A percentile compares a stretch with the other conserved stretches of the same genome.
Evolutionary conservation across 2,329 filamentous ascomycete genomes (phyloP).

Genomic region (Apiospora marii): DNA sequence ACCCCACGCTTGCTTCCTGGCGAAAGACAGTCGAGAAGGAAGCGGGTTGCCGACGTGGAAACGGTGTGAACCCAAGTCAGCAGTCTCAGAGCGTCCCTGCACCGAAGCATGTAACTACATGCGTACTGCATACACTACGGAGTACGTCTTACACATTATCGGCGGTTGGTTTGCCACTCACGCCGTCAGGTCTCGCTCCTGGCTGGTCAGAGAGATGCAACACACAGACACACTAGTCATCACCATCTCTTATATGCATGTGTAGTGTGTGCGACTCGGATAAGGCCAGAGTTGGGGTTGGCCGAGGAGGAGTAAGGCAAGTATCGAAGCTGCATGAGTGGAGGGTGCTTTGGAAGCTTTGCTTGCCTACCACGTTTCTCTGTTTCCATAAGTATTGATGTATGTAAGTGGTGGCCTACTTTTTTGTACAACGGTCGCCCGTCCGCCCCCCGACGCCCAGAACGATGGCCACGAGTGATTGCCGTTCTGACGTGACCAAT

Average conservation of each 20-base stretch:
- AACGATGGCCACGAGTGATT: background rate
- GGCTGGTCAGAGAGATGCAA: conserved; percentile 16
- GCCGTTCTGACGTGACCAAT: conserved; percentile 16
- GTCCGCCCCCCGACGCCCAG: background rate
- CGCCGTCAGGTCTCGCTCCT: background rate
- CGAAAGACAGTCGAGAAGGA: background rate
- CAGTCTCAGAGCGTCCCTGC: background rate
- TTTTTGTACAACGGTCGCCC: background rate
- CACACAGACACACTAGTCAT: conserved; percentile 8
- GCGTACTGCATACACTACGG: background rate
- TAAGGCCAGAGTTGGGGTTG: background rate
- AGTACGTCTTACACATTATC: background rate
- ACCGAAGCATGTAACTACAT: background rate
- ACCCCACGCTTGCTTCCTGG: background rate
- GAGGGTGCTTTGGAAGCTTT: background rate
- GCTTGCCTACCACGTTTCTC: background rate
- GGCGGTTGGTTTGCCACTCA: background rate
- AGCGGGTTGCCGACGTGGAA: background rate
- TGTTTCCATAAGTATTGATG: background rate
- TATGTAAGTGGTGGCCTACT: conserved; percentile 1
- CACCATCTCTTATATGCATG: conserved; percentile 3
- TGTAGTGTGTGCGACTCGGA: background rate
- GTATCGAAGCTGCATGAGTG: background rate
- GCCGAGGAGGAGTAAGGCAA: background rate
- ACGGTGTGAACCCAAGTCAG: background rate